These are phyloP conservation scores for Tolypocladium nubicola DNA, from an alignment of 2,329 filamentous ascomycete genomes.

Conservation along the genomic window DNA sequence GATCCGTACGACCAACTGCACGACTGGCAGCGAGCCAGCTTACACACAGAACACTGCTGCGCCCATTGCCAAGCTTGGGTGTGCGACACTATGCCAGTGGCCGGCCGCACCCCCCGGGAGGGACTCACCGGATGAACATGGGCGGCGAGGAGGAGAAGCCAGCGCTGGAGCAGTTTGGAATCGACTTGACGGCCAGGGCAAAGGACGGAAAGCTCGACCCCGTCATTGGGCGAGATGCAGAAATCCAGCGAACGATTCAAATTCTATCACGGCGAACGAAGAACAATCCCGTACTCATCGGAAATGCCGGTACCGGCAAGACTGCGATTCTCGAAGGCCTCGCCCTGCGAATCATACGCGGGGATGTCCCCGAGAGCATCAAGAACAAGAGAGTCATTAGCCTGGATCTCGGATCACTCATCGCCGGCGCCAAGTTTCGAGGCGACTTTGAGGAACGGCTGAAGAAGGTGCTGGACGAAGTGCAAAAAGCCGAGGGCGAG, in stretches of 20 bases:
- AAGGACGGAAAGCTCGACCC: slow-evolving; percentile 87
- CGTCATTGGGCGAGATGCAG: slow-evolving; percentile 83
- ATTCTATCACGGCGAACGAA: slow-evolving; percentile 87
- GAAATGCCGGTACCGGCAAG: slow-evolving; percentile 83
- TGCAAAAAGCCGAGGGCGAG: slow-evolving; percentile 76
- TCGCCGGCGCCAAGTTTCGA: slow-evolving; percentile 89
- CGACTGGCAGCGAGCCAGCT: slow-evolving; percentile 12
- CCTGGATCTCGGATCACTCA: slow-evolving; percentile 81
- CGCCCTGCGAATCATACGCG: slow-evolving; percentile 78
- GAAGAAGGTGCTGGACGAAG: slow-evolving; percentile 84
- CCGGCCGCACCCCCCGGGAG: slow-evolving; percentile 76
- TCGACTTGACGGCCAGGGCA: slow-evolving; percentile 80
- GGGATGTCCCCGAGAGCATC: slow-evolving; percentile 91
- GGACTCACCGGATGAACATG: slow-evolving; percentile 89
- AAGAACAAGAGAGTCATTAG: slow-evolving; percentile 87
- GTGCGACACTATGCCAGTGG: slow-evolving; percentile 55
- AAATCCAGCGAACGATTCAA: slow-evolving; percentile 91
- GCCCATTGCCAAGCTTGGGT: slow-evolving; percentile 26
- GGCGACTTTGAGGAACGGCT: slow-evolving; percentile 94
- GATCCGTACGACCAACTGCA: slow-evolving; percentile 16
- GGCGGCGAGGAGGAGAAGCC: slow-evolving; percentile 67
- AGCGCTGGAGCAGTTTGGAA: slow-evolving; percentile 80
- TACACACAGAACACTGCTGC: slow-evolving; percentile 11
- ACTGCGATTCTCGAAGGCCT: slow-evolving; percentile 88
- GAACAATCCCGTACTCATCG: slow-evolving; percentile 93